Conservation (phyloP, 805 yeast genomes). For the Aciculoconidium aculeatum region DNA sequence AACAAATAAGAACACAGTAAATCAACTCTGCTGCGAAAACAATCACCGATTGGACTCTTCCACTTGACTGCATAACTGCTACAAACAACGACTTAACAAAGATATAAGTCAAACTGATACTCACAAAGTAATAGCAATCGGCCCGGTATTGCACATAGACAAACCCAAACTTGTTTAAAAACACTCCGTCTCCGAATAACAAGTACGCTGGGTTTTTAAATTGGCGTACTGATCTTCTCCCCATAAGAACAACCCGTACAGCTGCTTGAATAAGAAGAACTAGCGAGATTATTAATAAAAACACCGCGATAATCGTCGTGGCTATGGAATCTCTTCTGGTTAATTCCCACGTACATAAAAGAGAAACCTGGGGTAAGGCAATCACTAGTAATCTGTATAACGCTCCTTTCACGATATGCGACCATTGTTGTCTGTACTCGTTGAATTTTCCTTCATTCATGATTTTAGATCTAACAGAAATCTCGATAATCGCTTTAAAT, state of each 20-base stretch:
- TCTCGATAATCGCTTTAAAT: slow-evolving; percentile 68
- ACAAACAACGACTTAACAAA: slow-evolving; percentile 75
- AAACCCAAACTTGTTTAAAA: slow-evolving; percentile 86
- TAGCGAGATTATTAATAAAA: slow-evolving; percentile 53
- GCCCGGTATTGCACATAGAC: slow-evolving; percentile 89
- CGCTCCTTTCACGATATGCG: slow-evolving; percentile 79
- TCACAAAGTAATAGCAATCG: slow-evolving; percentile 76
- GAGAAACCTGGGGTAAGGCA: slow-evolving; percentile 81
- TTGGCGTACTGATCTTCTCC: slow-evolving; percentile 60
- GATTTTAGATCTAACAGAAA: slow-evolving; percentile 49
- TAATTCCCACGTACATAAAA: slow-evolving; percentile 86
- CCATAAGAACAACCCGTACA: slow-evolving; percentile 64
- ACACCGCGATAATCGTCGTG: slow-evolving; percentile 69
- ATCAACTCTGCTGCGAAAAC: slow-evolving; percentile 70
- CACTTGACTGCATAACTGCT: slow-evolving; percentile 76
- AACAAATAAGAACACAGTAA: slow-evolving; percentile 60
- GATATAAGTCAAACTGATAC: slow-evolving; percentile 57
- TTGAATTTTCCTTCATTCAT: slow-evolving; percentile 61
- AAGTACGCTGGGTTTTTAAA: slow-evolving; percentile 91
- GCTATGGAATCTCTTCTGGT: slow-evolving; percentile 81
- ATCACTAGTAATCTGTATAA: slow-evolving; percentile 76
- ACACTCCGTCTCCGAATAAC: slow-evolving; percentile 74
- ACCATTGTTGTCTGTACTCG: slow-evolving; percentile 81
- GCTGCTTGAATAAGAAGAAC: slow-evolving; percentile 69
- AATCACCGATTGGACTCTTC: slow-evolving; percentile 75